Percentiles rank a stretch among this genome's conserved stretches.
Evolutionary conservation across 2,329 filamentous ascomycete species (phyloP).

Genomic region (Botryosphaeria dothidea): DNA sequence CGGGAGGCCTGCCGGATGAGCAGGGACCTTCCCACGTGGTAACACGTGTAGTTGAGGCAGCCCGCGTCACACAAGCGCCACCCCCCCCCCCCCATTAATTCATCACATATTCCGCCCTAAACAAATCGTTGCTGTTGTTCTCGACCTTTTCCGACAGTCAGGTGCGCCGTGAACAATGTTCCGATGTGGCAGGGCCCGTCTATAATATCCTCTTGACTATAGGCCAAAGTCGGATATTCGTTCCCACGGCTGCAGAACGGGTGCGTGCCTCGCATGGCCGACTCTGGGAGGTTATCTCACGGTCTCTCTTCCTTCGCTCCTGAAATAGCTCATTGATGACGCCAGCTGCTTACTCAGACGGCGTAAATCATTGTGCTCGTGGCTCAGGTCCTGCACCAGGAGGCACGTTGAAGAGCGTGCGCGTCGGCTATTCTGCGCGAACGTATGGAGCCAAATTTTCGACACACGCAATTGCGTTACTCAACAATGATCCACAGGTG

Average conservation of each 20-base stretch:
- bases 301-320: background rate
- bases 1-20: background rate
- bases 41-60: constrained; percentile 11
- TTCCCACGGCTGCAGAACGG: background rate
- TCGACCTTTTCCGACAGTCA: background rate
- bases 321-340: background rate
- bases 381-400: background rate
- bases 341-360: background rate
- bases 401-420: background rate
- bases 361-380: background rate
- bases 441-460: background rate
- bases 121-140: background rate
- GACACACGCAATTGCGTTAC: background rate
- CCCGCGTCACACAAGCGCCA: constrained; percentile 1
- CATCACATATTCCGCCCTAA: constrained; percentile 7
- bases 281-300: background rate
- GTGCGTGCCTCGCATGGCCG: background rate
- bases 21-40: constrained; percentile 15
- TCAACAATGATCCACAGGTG: background rate
- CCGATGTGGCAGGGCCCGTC: background rate
- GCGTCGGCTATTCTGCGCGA: background rate
- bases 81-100: background rate
- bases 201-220: background rate
- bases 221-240: background rate
- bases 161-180: background rate